phyloP scores from a whole-genome alignment of 2,329 filamentous ascomycete species.

The Venturia oleaginea region DNA sequence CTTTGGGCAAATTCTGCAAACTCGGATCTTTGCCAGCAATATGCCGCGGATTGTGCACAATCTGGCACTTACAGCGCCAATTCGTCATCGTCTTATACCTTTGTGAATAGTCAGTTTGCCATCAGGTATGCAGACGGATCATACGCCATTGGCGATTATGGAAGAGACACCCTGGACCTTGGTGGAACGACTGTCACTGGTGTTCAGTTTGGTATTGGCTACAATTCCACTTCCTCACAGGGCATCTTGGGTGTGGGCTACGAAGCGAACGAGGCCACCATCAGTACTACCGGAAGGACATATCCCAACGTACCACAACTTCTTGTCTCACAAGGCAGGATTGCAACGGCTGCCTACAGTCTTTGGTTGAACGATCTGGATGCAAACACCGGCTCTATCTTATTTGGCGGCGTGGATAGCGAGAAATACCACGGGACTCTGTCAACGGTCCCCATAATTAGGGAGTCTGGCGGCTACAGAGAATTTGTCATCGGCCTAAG shows the following conservation, averaged over 20 bases:
- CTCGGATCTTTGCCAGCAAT: slow-evolving; percentile 50
- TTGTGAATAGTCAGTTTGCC: slow-evolving; percentile 69
- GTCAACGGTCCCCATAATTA: slow-evolving; percentile 50
- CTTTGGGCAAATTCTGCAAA: slow-evolving; percentile 56
- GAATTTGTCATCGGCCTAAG: slow-evolving; percentile 45
- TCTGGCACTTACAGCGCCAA: slow-evolving; percentile 63
- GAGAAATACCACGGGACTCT: slow-evolving; percentile 61
- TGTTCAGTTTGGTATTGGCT: slow-evolving; percentile 68
- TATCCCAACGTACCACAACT: slow-evolving; percentile 57
- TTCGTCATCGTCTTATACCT: slow-evolving; percentile 65
- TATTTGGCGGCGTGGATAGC: slow-evolving; percentile 76
- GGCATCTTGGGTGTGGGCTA: slow-evolving; percentile 86
- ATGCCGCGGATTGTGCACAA: slow-evolving; percentile 44
- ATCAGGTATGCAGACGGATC: slow-evolving; percentile 82
- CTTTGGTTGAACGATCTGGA: slow-evolving; percentile 50
- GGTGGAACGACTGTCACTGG: slow-evolving; percentile 43
- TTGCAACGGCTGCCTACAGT: slow-evolving; percentile 55
- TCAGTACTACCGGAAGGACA: slow-evolving; percentile 41
- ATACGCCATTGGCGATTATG: slow-evolving; percentile 69
- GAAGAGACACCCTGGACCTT: slow-evolving; percentile 59
- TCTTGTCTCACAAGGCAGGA: slow-evolving; percentile 52
- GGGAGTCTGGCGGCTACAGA: slow-evolving; percentile 39
- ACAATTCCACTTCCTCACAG: slow-evolving; percentile 48
- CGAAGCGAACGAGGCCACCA: slow-evolving; percentile 64
- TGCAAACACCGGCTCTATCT: slow-evolving; percentile 58